Conservation (phyloP, 352 stramenopile species). For the Globisporangium abappressorium region DNA sequence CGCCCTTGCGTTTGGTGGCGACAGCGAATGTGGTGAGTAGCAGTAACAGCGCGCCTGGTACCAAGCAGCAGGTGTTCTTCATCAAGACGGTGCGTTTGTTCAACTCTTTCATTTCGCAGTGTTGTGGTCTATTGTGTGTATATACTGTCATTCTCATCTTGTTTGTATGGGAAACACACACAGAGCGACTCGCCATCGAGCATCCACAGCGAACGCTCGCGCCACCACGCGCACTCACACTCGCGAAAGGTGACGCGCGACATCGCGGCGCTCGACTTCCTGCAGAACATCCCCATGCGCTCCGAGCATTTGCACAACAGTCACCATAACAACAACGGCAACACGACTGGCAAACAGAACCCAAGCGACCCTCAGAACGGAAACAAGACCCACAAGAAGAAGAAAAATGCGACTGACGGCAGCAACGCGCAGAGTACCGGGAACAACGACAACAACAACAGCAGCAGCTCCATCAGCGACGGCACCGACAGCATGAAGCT, state of each 20-base stretch:
- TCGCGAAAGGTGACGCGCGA: constrained; percentile 80
- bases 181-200: constrained; percentile 48
- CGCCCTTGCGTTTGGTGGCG: constrained; percentile 12
- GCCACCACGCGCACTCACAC: constrained; percentile 31
- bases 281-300: constrained; percentile 86
- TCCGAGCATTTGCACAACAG: constrained; percentile 35
- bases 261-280: constrained; percentile 86
- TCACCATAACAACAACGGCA: constrained; percentile 1
- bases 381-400: constrained; percentile 3
- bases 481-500: constrained; percentile 4
- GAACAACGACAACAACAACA: not conserved
- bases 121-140: not conserved
- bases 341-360: not conserved
- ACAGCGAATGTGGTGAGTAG: not conserved
- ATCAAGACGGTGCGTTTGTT: constrained; percentile 31
- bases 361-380: not conserved
- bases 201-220: constrained; percentile 45
- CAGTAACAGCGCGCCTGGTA: not conserved
- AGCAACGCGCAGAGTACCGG: not conserved
- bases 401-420: not conserved
- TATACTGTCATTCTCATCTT: constrained; percentile 7
- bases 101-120: not conserved
- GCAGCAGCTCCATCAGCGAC: constrained; percentile 6
- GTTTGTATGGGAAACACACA: not conserved
- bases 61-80: constrained; percentile 23